Conservation (phyloP, 2,329 filamentous ascomycete species). For the Ophiocordyceps australis region DNA sequence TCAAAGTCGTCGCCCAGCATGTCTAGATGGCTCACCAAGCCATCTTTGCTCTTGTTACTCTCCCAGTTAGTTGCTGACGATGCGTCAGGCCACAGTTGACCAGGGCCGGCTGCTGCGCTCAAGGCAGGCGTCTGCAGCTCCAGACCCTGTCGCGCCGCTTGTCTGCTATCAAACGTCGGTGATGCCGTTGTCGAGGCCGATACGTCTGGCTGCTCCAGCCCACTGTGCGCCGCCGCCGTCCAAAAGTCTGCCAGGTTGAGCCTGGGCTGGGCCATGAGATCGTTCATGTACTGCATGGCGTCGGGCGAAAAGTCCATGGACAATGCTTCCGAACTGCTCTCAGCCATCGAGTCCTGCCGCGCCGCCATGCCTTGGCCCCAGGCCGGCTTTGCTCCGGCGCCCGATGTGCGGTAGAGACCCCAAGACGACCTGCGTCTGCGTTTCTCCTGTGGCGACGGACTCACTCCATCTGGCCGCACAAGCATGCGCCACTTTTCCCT, state of each 20-base stretch:
- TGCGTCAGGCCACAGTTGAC: conserved; percentile 21
- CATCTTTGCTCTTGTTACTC: too few species aligned
- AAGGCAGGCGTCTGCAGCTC: conserved; percentile 7
- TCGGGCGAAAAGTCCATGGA: conserved; percentile 10
- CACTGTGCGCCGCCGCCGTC: conserved; percentile 2
- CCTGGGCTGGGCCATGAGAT: conserved; percentile 17
- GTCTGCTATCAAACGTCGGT: too few species aligned
- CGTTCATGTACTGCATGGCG: conserved; percentile 16
- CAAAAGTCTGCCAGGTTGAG: conserved; percentile 17
- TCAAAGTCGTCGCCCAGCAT: conserved; percentile 24
- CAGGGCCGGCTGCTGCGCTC: conserved; percentile 16
- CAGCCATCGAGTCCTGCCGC: conserved; percentile 2
- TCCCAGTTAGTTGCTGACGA: conserved; percentile 12
- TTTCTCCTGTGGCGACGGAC: too few species aligned
- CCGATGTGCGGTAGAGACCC: neutral
- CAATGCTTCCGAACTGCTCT: conserved; percentile 3
- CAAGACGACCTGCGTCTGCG: conserved; percentile 2
- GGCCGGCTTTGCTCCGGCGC: neutral
- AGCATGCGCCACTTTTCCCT: conserved; percentile 32
- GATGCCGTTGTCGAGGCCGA: too few species aligned
- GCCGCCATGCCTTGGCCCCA: neutral
- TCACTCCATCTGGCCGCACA: conserved; percentile 16
- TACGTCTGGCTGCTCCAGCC: neutral
- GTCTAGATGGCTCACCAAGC: too few species aligned
- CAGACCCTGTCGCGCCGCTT: too few species aligned